phyloP scores from a whole-genome alignment of 2,329 filamentous ascomycete genomes.

The Trichoderma aggressivum region DNA sequence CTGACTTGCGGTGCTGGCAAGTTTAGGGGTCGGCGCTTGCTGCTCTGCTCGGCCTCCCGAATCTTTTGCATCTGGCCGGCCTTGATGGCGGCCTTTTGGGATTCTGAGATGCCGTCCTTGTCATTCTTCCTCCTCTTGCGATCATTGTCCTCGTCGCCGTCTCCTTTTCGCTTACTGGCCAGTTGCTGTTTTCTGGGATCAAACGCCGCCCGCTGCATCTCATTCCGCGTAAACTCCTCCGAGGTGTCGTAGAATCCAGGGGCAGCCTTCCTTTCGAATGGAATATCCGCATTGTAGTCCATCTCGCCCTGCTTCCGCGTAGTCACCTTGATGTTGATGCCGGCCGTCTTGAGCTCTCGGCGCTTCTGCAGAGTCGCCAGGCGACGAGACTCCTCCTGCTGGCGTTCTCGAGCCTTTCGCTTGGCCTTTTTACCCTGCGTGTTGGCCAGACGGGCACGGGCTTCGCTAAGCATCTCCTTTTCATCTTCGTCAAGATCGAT shows the following conservation, averaged over 20 bases:
- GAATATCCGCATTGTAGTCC: conserved; percentile 99
- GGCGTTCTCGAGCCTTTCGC: conserved; percentile 90
- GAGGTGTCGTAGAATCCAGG: conserved; percentile 89
- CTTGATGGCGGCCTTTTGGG: conserved; percentile 83
- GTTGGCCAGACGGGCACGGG: conserved; percentile 91
- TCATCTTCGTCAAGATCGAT: conserved; percentile 98
- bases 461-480: conserved; percentile 99
- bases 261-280: conserved; percentile 89
- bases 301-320: conserved; percentile 94
- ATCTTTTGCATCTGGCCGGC: conserved; percentile 94
- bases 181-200: conserved; percentile 91
- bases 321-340: conserved; percentile 95
- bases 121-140: conserved; percentile 89
- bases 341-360: conserved; percentile 92
- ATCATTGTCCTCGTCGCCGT: conserved; percentile 76
- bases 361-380: conserved; percentile 91
- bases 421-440: conserved; percentile 99
- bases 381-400: conserved; percentile 89
- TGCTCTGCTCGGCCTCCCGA: conserved; percentile 93
- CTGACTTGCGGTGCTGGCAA: conserved; percentile 88
- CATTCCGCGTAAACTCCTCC: conserved; percentile 78
- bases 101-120: conserved; percentile 73
- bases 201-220: conserved; percentile 77
- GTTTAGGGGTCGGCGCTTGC: conserved; percentile 79
- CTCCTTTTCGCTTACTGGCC: conserved; percentile 80